Evolutionary conservation across 306 rosid genomes (phyloP).

Genomic region (Hylodesmum podocarpum): DNA sequence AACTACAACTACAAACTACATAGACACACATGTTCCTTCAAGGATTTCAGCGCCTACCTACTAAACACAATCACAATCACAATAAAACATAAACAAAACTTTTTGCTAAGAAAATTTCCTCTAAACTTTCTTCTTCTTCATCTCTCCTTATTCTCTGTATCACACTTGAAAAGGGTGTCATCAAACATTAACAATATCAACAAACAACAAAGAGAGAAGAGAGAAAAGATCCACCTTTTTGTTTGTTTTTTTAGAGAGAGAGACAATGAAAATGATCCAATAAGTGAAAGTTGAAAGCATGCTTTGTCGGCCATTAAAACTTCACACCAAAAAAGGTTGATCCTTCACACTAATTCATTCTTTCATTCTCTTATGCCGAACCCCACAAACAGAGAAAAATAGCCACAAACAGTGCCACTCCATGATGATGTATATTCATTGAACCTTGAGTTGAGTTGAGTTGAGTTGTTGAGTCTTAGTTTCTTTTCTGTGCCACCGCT

Average conservation of each 20-base stretch:
- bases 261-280: slow-evolving; percentile 21
- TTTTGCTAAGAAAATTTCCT: slow-evolving; percentile 3
- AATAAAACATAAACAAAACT: neutral
- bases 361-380: slow-evolving; percentile 3
- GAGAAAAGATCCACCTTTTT: no score
- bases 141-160: neutral
- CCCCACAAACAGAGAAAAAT: neutral
- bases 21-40: no score
- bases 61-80: neutral
- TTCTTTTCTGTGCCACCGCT: neutral
- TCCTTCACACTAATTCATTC: slow-evolving; percentile 25
- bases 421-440: slow-evolving; percentile 22
- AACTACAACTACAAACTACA: neutral
- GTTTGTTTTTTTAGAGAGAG: neutral
- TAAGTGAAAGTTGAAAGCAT: slow-evolving; percentile 44
- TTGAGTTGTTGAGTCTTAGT: no score
- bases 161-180: slow-evolving; percentile 23
- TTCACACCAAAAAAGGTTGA: slow-evolving; percentile 32
- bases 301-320: slow-evolving; percentile 79
- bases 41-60: slow-evolving; percentile 44
- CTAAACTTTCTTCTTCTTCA: neutral
- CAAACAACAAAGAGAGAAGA: neutral
- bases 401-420: slow-evolving; percentile 1
- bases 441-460: no score
- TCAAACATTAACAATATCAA: slow-evolving; percentile 4